Evolutionary conservation across 2,329 filamentous ascomycete genomes (phyloP).

Genomic region (Paecilomyces sp.): DNA sequence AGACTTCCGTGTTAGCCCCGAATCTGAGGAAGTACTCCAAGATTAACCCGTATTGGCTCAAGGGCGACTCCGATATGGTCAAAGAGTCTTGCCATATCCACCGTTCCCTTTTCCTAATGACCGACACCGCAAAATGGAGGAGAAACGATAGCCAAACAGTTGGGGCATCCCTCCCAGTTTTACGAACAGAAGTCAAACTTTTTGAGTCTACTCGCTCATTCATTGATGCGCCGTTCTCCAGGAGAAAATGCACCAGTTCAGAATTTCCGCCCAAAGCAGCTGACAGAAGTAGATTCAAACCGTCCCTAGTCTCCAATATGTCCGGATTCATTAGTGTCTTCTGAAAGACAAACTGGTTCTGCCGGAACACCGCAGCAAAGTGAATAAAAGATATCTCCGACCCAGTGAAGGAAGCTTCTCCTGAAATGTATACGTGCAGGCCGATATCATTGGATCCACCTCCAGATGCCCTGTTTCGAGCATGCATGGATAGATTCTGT

Average conservation of each 20-base stretch:
- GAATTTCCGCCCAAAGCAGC: not conserved
- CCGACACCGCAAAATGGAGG: not conserved
- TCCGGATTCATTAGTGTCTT: not conserved
- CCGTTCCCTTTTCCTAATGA: not conserved
- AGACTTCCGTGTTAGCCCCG: not conserved
- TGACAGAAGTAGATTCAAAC: not conserved
- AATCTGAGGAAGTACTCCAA: not conserved
- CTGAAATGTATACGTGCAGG: not conserved
- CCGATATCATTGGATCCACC: not conserved
- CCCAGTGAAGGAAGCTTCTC: not conserved
- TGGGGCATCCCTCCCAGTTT: not conserved
- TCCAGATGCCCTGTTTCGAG: too few species aligned
- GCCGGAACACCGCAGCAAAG: not conserved
- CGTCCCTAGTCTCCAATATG: not conserved
- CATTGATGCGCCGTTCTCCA: not conserved
- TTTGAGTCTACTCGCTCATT: not conserved
- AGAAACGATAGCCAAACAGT: not conserved
- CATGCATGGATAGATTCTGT: too few species aligned
- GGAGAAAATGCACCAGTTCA: not conserved
- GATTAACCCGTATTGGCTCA: not conserved
- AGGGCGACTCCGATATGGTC: not conserved
- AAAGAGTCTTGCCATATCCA: not conserved
- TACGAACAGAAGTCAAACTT: not conserved
- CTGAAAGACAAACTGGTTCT: not conserved
- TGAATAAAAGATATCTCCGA: not conserved